Evolutionary conservation across 2,329 filamentous ascomycete genomes (phyloP), one percentile per base, ranked within the genome.

Genomic region (Grosmannia huntii): DNA sequence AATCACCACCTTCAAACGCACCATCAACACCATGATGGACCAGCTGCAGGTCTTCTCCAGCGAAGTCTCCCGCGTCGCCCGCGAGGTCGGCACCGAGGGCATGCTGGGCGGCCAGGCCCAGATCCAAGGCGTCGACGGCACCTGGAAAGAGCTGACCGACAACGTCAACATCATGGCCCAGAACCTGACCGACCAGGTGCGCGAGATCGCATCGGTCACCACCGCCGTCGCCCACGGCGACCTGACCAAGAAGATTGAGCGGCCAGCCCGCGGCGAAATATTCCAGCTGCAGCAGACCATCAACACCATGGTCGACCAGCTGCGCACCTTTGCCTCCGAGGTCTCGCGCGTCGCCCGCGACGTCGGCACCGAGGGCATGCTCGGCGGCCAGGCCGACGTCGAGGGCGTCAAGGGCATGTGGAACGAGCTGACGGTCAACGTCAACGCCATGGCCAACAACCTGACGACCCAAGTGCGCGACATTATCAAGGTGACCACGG

Each of bases 21-120:
- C 92, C 62, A 97, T 97, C 75, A 97, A 97, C 71, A 95, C 89
- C 64, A 97, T 97, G 92, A 95, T 97, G 83, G 92, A 97, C 69
- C 92, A 96, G 72, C 80, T 97, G 60, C 91, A 96, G 70, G 89
- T 95, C 60, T 97, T 97, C 72, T 92, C 92, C 63, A 95, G 89
- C 71, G 91, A 97, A 75, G 92, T 97, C 67, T 96, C 92, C 38
- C 87, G 90, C 64, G 85, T 97, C 65, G 92, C 92, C 57, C 88
- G 90, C 70, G 92, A 97, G 72, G 92, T 97, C 76, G 92, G 92
- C 65, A 97, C 92, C 14, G 91, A 97, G 71, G 92, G 92, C 68
- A 86, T 94, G 62, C 84, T 97, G 49, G 92, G 92, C 66, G 92
- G 92, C 50, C 92, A 97, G 71, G 92, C 92, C 60, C 87, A 90